phyloP scores from a whole-genome alignment of 2,329 filamentous ascomycete genomes.

The Scytalidium sp. region DNA sequence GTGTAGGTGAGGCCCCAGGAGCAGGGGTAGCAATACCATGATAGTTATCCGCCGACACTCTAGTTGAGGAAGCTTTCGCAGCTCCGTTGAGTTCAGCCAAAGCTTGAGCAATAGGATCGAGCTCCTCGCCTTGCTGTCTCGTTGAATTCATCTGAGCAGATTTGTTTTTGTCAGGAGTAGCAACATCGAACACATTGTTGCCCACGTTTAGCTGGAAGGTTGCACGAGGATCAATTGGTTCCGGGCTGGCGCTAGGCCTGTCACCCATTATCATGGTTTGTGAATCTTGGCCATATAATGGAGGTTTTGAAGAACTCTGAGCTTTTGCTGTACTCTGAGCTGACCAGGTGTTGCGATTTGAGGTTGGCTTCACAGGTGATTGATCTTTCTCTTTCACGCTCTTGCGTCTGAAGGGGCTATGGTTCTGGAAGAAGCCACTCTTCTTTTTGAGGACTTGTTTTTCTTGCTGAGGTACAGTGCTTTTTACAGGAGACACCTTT shows the following conservation, averaged over 20 bases:
- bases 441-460: conserved; percentile 67
- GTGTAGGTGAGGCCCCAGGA: conserved; percentile 44
- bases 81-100: conserved; percentile 90
- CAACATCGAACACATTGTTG: conserved; percentile 93
- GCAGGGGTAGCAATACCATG: conserved; percentile 87
- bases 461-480: conserved; percentile 47
- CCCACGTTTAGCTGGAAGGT: conserved; percentile 93
- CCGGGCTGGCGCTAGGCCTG: conserved; percentile 64
- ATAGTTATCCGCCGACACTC: conserved; percentile 95
- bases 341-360: conserved; percentile 59
- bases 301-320: conserved; percentile 30
- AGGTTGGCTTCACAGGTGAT: conserved; percentile 28
- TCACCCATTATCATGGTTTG: conserved; percentile 31
- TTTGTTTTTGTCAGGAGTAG: conserved; percentile 66
- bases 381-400: conserved; percentile 75
- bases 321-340: conserved; percentile 19
- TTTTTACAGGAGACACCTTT: conserved; percentile 71
- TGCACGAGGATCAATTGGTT: conserved; percentile 86
- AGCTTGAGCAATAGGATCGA: conserved; percentile 88
- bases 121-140: conserved; percentile 53
- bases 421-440: conserved; percentile 88
- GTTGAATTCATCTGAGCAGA: conserved; percentile 34
- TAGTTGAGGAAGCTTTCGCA: conserved; percentile 71
- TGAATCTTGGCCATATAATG: conserved; percentile 36
- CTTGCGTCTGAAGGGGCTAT: conserved; percentile 89